Conservation (phyloP, 768 basidiomycete species). For the Trametes sanguinea region DNA sequence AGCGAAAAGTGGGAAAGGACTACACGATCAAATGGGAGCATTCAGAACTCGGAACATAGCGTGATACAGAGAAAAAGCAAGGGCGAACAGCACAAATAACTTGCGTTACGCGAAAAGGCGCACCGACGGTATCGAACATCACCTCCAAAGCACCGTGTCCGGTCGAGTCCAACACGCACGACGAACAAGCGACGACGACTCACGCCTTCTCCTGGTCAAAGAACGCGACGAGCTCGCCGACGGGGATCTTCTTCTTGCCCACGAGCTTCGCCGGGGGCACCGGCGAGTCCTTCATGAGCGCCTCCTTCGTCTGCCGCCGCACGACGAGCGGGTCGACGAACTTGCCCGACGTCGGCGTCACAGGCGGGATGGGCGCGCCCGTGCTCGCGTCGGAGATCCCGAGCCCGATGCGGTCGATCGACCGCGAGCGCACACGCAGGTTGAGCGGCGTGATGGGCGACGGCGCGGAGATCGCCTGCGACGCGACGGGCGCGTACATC, state of each 20-base stretch:
- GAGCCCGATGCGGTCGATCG: constrained; percentile 32
- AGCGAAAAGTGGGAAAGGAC: not conserved
- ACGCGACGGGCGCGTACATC: constrained; percentile 43
- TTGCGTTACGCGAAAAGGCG: not conserved
- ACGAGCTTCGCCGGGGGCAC: constrained; percentile 45
- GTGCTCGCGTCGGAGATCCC: constrained; percentile 20
- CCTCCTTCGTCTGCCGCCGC: constrained; percentile 61
- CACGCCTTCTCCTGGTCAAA: constrained; percentile 53
- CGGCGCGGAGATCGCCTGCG: constrained; percentile 30
- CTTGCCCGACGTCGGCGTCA: constrained; percentile 41
- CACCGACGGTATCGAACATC: not conserved
- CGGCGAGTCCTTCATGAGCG: constrained; percentile 40
- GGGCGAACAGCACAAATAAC: not conserved
- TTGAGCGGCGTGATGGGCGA: constrained; percentile 33
- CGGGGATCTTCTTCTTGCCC: constrained; percentile 62
- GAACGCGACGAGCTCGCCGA: constrained; percentile 82
- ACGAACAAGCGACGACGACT: not conserved
- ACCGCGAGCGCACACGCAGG: constrained; percentile 41
- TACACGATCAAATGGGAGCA: constrained; percentile 14
- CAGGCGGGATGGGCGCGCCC: constrained; percentile 24
- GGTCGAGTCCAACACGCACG: not conserved
- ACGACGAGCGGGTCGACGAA: constrained; percentile 80
- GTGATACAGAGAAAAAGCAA: constrained; percentile 4
- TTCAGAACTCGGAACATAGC: constrained; percentile 3
- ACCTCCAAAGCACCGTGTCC: not conserved